Conservation (phyloP, 441 rosid genomes). For the Erodium chrysanthum region DNA sequence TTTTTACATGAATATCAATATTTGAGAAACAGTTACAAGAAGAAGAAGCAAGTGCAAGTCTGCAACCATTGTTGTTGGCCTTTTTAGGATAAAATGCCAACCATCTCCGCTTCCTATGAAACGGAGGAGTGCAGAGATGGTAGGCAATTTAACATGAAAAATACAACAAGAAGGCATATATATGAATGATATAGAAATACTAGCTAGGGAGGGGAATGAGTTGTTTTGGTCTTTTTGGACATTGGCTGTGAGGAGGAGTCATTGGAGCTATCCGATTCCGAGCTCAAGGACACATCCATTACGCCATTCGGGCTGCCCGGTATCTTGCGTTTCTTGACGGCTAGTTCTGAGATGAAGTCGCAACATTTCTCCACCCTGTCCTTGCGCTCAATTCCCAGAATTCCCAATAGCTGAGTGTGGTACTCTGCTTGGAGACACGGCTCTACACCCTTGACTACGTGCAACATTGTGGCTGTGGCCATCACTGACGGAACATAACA, state of each 20-base stretch:
- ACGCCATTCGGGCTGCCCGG: slow-evolving; percentile 64
- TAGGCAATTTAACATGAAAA: slow-evolving; percentile 39
- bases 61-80: neutral
- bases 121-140: slow-evolving; percentile 33
- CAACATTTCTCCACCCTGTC: slow-evolving; percentile 39
- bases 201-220: slow-evolving; percentile 21
- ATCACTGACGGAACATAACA: slow-evolving; percentile 45
- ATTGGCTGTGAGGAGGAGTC: slow-evolving; percentile 36
- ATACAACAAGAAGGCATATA: too few species aligned
- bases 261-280: slow-evolving; percentile 50
- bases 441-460: slow-evolving; percentile 30
- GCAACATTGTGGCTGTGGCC: slow-evolving; percentile 51
- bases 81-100: slow-evolving; percentile 42
- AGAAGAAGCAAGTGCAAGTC: neutral
- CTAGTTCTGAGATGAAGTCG: slow-evolving; percentile 31
- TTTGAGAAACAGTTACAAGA: too few species aligned
- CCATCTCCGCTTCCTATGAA: slow-evolving; percentile 31
- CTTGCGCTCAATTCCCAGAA: slow-evolving; percentile 36
- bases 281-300: slow-evolving; percentile 46
- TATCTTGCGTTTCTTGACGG: slow-evolving; percentile 38
- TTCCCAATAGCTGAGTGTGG: slow-evolving; percentile 31
- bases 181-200: neutral
- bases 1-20: too few species aligned
- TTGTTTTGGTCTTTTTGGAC: slow-evolving; percentile 37
- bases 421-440: slow-evolving; percentile 33